Conservation (phyloP, 1,139 yeast species). For the Candida tunisiensis region DNA sequence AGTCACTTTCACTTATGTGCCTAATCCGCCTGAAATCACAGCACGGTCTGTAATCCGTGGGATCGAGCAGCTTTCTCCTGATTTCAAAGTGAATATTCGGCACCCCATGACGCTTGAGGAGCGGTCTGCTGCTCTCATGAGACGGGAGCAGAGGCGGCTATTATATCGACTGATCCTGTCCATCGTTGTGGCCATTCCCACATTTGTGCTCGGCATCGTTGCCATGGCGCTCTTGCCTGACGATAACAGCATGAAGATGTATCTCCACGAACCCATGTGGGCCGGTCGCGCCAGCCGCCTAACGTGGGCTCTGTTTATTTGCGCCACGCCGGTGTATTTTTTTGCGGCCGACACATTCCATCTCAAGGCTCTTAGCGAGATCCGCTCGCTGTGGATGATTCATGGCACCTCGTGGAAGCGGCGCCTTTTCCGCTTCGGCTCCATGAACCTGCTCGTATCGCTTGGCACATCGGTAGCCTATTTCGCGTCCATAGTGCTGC, state of each 20-base stretch:
- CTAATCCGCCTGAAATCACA: slow-evolving; percentile 32
- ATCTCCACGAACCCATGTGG: slow-evolving; percentile 51
- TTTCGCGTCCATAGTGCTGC: slow-evolving; percentile 44
- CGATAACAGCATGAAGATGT: slow-evolving; percentile 25
- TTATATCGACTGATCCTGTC: slow-evolving; percentile 32
- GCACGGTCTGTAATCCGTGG: slow-evolving; percentile 35
- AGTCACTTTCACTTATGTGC: slow-evolving; percentile 47
- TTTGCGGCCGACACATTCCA: slow-evolving; percentile 65
- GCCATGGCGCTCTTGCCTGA: slow-evolving; percentile 46
- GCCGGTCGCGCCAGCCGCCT: slow-evolving; percentile 43
- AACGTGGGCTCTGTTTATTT: slow-evolving; percentile 47
- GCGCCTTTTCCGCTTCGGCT: slow-evolving; percentile 51
- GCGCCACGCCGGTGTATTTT: slow-evolving; percentile 61
- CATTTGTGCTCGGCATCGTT: slow-evolving; percentile 51
- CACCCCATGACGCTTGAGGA: slow-evolving; percentile 48
- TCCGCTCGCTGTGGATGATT: slow-evolving; percentile 37
- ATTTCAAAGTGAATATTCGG: slow-evolving; percentile 36
- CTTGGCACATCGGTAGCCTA: slow-evolving; percentile 61
- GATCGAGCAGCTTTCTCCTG: slow-evolving; percentile 29
- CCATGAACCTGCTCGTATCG: slow-evolving; percentile 59
- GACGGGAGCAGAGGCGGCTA: slow-evolving; percentile 31
- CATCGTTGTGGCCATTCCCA: slow-evolving; percentile 42
- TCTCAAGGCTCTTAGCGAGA: slow-evolving; percentile 42
- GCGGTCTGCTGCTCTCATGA: slow-evolving; percentile 35
- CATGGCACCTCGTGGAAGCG: slow-evolving; percentile 31